These are phyloP conservation scores for Acanthamoeba healyi DNA, from an alignment of 208 protist genomes.

Conservation along the genomic window DNA sequence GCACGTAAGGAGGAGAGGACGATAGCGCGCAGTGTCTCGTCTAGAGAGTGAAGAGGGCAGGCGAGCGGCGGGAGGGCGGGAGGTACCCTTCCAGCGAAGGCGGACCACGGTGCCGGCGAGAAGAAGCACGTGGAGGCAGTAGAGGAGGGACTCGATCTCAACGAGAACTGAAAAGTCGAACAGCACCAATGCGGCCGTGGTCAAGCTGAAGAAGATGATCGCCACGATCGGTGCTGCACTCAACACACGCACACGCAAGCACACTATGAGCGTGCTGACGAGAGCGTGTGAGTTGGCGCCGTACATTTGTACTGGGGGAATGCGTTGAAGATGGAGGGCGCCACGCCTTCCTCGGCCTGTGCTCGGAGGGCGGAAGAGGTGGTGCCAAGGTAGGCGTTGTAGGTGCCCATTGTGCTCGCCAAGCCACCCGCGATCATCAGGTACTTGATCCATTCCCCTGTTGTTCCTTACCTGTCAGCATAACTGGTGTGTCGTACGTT, in stretches of 20 bases:
- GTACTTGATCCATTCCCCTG: conserved; percentile 54
- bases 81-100: conserved; percentile 11
- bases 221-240: conserved; percentile 7
- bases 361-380: conserved; percentile 21
- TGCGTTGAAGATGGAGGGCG: conserved; percentile 41
- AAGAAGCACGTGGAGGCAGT: conserved; percentile 35
- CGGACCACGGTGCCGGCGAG: not conserved
- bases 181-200: conserved; percentile 22
- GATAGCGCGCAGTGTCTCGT: not conserved
- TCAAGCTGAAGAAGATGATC: conserved; percentile 68
- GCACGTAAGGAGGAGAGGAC: not conserved
- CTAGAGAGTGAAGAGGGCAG: not conserved
- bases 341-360: conserved; percentile 10
- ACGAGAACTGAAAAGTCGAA: conserved; percentile 66
- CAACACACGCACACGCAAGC: not conserved
- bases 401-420: conserved; percentile 51
- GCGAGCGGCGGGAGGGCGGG: no score
- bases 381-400: conserved; percentile 44
- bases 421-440: conserved; percentile 1
- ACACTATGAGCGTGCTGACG: not conserved
- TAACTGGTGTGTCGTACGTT: not conserved
- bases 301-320: conserved; percentile 44
- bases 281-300: not conserved
- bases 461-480: not conserved
- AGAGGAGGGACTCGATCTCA: conserved; percentile 59